These are phyloP conservation scores for Dothidotthia symphoricarpi DNA, from an alignment of 2,329 filamentous ascomycete species.

Conservation along the genomic window DNA sequence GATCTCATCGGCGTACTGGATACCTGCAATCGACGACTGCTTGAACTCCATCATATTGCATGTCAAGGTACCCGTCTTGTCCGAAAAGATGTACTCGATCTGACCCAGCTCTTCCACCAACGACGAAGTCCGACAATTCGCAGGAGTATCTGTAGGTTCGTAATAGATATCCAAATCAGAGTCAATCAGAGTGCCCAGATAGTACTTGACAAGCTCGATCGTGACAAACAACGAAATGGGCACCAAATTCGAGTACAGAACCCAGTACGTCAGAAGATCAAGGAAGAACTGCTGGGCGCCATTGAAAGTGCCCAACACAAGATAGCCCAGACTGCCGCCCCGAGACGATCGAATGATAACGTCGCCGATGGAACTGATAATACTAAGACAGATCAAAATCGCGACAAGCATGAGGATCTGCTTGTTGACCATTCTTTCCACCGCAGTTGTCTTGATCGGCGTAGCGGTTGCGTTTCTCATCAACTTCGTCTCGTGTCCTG, in stretches of 20 bases:
- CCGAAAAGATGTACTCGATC: constrained; percentile 97
- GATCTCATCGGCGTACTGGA: constrained; percentile 90
- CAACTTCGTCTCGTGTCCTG: constrained; percentile 95
- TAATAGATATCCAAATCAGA: constrained; percentile 98
- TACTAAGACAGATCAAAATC: constrained; percentile 78
- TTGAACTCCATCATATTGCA: constrained; percentile 99
- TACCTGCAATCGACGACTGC: constrained; percentile 86
- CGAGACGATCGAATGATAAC: constrained; percentile 69
- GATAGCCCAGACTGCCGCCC: constrained; percentile 66
- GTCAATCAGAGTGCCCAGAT: constrained; percentile 95
- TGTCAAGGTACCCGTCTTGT: constrained; percentile 96
- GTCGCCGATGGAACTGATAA: constrained; percentile 89
- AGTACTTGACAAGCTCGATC: constrained; percentile 96
- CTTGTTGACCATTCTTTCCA: constrained; percentile 89
- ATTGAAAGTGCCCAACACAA: constrained; percentile 61
- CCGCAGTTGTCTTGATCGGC: constrained; percentile 95
- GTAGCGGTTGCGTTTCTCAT: constrained; percentile 98
- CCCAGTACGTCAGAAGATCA: constrained; percentile 98
- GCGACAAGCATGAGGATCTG: constrained; percentile 87
- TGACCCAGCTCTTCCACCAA: constrained; percentile 96
- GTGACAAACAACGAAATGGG: constrained; percentile 98
- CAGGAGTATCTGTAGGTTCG: constrained; percentile 89
- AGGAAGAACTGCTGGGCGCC: constrained; percentile 81
- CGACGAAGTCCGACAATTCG: constrained; percentile 93
- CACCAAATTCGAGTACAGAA: constrained; percentile 92